Conservation (phyloP, 2,329 filamentous ascomycete species). For the Cercospora sp. region DNA sequence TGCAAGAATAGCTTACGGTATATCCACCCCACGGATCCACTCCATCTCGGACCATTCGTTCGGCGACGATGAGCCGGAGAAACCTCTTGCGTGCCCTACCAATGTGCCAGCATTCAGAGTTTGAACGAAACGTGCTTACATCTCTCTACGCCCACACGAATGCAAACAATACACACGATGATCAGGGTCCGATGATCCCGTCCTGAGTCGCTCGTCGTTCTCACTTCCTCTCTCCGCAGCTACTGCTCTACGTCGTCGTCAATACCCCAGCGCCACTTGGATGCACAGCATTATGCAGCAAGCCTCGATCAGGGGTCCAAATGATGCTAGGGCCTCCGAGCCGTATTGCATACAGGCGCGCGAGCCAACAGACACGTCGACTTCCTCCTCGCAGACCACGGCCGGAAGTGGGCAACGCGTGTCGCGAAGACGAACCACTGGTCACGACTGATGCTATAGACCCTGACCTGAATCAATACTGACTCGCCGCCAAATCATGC, state of each 20-base stretch:
- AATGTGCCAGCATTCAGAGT: neutral
- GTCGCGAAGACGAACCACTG: neutral
- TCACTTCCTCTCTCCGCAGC: neutral
- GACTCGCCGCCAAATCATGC: neutral
- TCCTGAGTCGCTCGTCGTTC: conserved; percentile 1
- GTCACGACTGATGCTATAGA: neutral
- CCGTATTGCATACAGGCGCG: neutral
- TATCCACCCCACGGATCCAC: neutral
- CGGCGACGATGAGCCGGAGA: neutral
- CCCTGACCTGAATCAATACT: neutral
- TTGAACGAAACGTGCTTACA: conserved; percentile 4
- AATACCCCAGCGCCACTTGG: neutral
- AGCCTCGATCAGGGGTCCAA: neutral
- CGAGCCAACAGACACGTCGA: neutral
- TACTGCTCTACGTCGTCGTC: neutral
- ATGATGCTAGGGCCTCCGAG: neutral
- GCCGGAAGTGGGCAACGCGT: conserved; percentile 1
- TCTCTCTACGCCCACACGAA: neutral
- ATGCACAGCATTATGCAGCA: neutral
- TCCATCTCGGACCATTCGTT: neutral
- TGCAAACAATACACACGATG: neutral
- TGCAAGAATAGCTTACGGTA: neutral
- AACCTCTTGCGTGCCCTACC: neutral
- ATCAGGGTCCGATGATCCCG: conserved; percentile 5
- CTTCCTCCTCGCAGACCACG: neutral